Conservation (phyloP, 2,329 filamentous ascomycete genomes). For the Rachicladosporium sp. region DNA sequence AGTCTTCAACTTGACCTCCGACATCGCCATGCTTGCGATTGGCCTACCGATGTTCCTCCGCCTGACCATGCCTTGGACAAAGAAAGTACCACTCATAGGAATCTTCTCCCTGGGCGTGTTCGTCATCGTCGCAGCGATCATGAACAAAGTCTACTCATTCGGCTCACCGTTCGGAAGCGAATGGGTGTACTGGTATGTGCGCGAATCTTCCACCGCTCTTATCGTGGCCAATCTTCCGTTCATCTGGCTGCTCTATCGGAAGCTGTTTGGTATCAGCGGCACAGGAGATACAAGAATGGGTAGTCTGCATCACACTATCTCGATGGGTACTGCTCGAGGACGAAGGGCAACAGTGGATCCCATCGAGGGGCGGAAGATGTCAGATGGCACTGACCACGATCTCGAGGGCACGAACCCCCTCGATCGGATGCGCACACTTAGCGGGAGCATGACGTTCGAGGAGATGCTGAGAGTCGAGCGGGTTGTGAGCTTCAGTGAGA, state of each 20-base stretch:
- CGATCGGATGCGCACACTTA: too few species aligned
- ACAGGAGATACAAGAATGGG: too few species aligned
- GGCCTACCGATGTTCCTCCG: slow-evolving; percentile 34
- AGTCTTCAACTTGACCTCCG: slow-evolving; percentile 34
- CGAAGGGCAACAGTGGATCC: too few species aligned
- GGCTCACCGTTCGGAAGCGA: slow-evolving; percentile 42
- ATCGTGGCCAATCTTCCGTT: slow-evolving; percentile 50
- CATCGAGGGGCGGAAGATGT: too few species aligned
- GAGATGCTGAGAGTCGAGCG: slow-evolving; percentile 11
- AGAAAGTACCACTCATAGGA: slow-evolving; percentile 42
- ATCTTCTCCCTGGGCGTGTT: slow-evolving; percentile 47
- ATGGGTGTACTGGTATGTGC: slow-evolving; percentile 50
- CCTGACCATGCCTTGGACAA: slow-evolving; percentile 30
- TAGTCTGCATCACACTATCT: too few species aligned
- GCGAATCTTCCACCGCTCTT: slow-evolving; percentile 47
- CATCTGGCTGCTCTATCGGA: slow-evolving; percentile 44
- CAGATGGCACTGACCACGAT: too few species aligned
- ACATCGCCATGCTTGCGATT: slow-evolving; percentile 32
- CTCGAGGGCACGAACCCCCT: background rate
- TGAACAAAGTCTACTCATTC: slow-evolving; percentile 53
- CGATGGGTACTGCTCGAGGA: too few species aligned
- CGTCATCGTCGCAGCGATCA: slow-evolving; percentile 43
- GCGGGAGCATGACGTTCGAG: slow-evolving; percentile 6
- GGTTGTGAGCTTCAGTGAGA: slow-evolving; percentile 1
- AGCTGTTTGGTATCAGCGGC: slow-evolving; percentile 6